Percentiles rank a stretch among this genome's conserved stretches.
Evolutionary conservation across 352 stramenopile genomes (phyloP).

Genomic region (Pythium plurisporium): DNA sequence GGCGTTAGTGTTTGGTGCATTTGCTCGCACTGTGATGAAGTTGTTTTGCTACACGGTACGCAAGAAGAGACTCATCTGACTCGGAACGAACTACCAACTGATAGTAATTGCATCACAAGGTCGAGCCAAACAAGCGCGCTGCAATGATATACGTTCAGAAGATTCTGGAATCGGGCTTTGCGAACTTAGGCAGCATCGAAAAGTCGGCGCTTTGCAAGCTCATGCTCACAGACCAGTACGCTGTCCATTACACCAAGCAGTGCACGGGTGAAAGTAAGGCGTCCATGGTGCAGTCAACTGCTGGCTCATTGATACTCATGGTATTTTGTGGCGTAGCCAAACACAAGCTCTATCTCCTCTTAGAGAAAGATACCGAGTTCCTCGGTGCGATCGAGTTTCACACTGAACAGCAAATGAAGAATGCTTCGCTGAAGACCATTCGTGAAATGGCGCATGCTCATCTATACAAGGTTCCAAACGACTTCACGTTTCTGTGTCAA

Average conservation of each 20-base stretch:
- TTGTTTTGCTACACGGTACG: constrained; percentile 45
- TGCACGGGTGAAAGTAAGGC: constrained; percentile 44
- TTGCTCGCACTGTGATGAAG: constrained; percentile 50
- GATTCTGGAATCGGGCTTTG: constrained; percentile 31
- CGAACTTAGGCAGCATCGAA: constrained; percentile 20
- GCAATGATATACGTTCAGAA: constrained; percentile 41
- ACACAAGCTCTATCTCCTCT: constrained; percentile 55
- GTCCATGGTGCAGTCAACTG: not conserved
- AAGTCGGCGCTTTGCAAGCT: constrained; percentile 42
- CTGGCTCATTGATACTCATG: not conserved
- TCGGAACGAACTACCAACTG: not conserved
- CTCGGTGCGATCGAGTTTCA: constrained; percentile 56
- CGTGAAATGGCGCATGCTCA: constrained; percentile 46
- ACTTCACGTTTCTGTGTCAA: constrained; percentile 56
- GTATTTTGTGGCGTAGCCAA: constrained; percentile 31
- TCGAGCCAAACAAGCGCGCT: constrained; percentile 34
- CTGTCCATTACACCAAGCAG: constrained; percentile 59
- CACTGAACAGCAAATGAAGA: constrained; percentile 46
- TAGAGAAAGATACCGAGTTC: constrained; percentile 60
- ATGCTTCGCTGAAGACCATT: constrained; percentile 36
- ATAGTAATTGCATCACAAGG: not conserved
- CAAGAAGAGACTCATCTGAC: not conserved
- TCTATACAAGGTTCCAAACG: constrained; percentile 29
- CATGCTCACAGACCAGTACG: constrained; percentile 46
- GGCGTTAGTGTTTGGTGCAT: constrained; percentile 37